phyloP scores from a whole-genome alignment of 2,329 filamentous ascomycete genomes.

The Trichoderma sp. region DNA sequence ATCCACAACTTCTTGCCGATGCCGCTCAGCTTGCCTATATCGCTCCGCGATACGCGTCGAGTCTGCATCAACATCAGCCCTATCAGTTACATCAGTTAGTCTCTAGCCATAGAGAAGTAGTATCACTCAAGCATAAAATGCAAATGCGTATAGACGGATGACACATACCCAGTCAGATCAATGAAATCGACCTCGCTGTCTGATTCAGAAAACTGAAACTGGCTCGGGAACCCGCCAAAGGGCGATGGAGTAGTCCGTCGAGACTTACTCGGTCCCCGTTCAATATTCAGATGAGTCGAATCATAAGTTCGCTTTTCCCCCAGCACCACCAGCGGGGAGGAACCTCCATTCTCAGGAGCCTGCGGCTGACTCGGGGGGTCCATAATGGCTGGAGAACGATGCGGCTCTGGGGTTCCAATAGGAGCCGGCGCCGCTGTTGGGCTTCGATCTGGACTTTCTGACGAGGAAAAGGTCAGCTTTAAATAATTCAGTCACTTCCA shows the following conservation, averaged over 20 bases:
- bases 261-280: conserved; percentile 31
- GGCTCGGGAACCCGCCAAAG: background rate
- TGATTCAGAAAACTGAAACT: background rate
- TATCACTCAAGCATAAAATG: background rate
- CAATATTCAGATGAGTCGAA: conserved; percentile 22
- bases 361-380: conserved; percentile 21
- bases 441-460: background rate
- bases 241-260: conserved; percentile 31
- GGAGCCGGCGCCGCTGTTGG: background rate
- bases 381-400: conserved; percentile 23
- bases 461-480: background rate
- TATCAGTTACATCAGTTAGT: conserved; percentile 28
- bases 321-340: conserved; percentile 25
- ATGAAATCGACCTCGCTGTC: conserved; percentile 32
- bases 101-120: background rate
- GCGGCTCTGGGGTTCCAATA: background rate
- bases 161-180: conserved; percentile 42
- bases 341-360: conserved; percentile 13
- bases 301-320: conserved; percentile 32
- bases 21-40: conserved; percentile 34
- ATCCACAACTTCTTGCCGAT: conserved; percentile 30
- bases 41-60: conserved; percentile 33
- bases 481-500: background rate
- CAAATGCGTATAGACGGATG: background rate
- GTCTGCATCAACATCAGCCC: conserved; percentile 35